A percentile compares a stretch with the other conserved stretches of the same genome.
phyloP scores from a whole-genome alignment of 2,329 filamentous ascomycete species.

The Paradendryphiella salina region DNA sequence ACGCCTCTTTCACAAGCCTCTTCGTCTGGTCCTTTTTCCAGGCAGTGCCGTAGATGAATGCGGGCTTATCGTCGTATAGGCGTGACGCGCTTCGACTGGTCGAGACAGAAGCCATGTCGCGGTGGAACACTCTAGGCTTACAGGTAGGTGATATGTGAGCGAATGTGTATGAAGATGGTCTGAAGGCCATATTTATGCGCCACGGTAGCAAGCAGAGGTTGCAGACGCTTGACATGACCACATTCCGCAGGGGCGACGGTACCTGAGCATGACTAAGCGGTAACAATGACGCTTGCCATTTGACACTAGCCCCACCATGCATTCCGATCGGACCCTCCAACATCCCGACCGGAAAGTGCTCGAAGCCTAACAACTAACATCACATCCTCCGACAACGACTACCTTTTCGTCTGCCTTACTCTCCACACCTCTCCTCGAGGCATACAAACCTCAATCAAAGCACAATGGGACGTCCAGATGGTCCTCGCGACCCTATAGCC shows the following conservation, averaged over 20 bases:
- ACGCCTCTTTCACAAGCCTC: slow-evolving; percentile 68
- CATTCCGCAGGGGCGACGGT: not conserved
- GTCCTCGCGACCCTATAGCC: slow-evolving; percentile 57
- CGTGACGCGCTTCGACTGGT: slow-evolving; percentile 16
- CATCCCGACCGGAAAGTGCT: slow-evolving; percentile 19
- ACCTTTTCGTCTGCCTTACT: not conserved
- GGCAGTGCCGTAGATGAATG: slow-evolving; percentile 77
- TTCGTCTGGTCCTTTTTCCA: slow-evolving; percentile 76
- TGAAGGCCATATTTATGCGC: too few species aligned
- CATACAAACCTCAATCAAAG: not conserved
- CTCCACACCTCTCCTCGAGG: too few species aligned
- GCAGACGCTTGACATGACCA: not conserved
- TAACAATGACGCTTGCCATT: slow-evolving; percentile 3
- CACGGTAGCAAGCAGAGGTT: too few species aligned
- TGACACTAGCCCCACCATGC: slow-evolving; percentile 15
- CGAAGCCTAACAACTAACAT: slow-evolving; percentile 5
- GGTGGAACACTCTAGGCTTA: not conserved
- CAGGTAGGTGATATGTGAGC: too few species aligned
- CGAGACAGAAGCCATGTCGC: slow-evolving; percentile 27
- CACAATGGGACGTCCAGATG: slow-evolving; percentile 34
- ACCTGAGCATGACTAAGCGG: slow-evolving; percentile 14
- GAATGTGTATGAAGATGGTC: too few species aligned
- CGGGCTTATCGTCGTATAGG: slow-evolving; percentile 19
- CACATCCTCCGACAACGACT: not conserved
- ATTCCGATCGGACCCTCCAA: slow-evolving; percentile 18